Evolutionary conservation across 345 rosid species (phyloP), one percentile per base, ranked within the genome.

Genomic region (Turnera subulata): DNA sequence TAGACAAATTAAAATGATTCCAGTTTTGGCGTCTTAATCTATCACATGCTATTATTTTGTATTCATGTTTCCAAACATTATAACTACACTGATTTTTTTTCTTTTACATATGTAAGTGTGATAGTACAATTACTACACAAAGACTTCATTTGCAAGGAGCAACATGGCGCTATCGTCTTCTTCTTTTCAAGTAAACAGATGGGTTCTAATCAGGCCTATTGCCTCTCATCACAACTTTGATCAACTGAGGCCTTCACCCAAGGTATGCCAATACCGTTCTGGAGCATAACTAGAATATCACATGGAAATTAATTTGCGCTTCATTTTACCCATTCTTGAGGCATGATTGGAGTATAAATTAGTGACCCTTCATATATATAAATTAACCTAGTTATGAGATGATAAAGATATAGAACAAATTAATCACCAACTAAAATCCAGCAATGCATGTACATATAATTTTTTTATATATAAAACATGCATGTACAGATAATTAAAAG

Each of bases 191-290:
- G 29, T 55, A 22, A 39, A 39, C 12, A 20, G 59, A 21, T 37
- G 6, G 5, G 21, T 8, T 55, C 21, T 23, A 8, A 29, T 8
- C 0, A 42, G 19, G n/a, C 37, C 48, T 55, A 21, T 5, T 16
- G 59, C n/a, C 42, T 52, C 56, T 18, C 16, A n/a, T n/a, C n/a
- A 18, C 23, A 52, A 11, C 1, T 14, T 55, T 15, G 48, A 39
- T 18, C 48, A 40, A 16, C 59, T 40, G 18, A 55, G 15, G 23
- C 22, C 59, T 16, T 38, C 49, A 21, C 20, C 37, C 21, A 59
- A 59, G 33, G 64, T 59, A 35, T 19, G 44, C 6, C n/a, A n/a
- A 20, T 25, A 2, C 22, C 13, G 18, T 14, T 9, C 21, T 32
- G 13, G 21, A 2, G 4, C 45, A 11, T 4, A 2, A 10, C 15